phyloP scores from a whole-genome alignment of 805 yeast genomes.

The Saccharomyces mikatae region DNA sequence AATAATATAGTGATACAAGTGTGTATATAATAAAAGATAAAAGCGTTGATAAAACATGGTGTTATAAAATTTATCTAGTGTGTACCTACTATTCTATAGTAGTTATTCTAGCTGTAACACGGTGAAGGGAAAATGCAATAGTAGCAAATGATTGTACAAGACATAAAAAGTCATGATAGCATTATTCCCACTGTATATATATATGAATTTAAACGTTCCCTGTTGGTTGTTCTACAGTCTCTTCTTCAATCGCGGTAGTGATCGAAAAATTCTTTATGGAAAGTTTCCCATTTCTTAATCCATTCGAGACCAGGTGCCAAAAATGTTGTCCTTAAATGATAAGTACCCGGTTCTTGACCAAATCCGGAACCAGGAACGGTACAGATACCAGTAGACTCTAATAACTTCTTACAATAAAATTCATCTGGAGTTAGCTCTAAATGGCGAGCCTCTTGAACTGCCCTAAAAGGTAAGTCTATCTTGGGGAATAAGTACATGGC shows the following conservation, averaged over 20 bases:
- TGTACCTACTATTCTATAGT: too few relatives aligned
- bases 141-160: not conserved
- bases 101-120: not conserved
- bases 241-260: slow-evolving; percentile 36
- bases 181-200: not conserved
- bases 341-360: slow-evolving; percentile 85
- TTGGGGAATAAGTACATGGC: slow-evolving; percentile 96
- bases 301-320: slow-evolving; percentile 91
- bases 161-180: not conserved
- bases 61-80: too few relatives aligned
- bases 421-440: slow-evolving; percentile 66
- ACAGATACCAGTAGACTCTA: slow-evolving; percentile 89
- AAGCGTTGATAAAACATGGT: not conserved
- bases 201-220: not conserved
- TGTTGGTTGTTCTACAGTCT: not conserved
- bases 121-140: not conserved
- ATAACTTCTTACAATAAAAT: slow-evolving; percentile 74
- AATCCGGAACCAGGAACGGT: slow-evolving; percentile 97
- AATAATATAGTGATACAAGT: not conserved
- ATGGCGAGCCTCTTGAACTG: slow-evolving; percentile 52
- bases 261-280: slow-evolving; percentile 66
- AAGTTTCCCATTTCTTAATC: slow-evolving; percentile 68
- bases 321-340: slow-evolving; percentile 92
- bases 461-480: slow-evolving; percentile 55
- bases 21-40: not conserved